Conservation (phyloP, 2,329 filamentous ascomycete species). For the Venturia aucupariae region DNA sequence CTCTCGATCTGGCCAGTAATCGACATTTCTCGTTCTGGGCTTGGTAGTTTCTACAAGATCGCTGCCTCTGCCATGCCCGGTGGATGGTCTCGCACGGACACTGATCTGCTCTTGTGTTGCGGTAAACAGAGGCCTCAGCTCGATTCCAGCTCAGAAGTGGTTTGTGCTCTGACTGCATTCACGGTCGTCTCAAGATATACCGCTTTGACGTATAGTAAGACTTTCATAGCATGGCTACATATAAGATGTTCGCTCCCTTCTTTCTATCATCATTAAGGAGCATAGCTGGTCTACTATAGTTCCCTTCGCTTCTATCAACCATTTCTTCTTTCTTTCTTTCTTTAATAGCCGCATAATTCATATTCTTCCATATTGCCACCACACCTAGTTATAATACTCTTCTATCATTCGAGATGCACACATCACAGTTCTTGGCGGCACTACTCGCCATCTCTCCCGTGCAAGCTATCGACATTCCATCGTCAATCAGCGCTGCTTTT, state of each 20-base stretch:
- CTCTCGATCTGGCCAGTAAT: neutral
- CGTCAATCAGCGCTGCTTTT: neutral
- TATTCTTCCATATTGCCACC: neutral
- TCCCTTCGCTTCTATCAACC: neutral
- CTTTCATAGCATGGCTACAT: neutral
- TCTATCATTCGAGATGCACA: neutral
- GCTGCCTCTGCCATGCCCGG: neutral
- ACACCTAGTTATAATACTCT: neutral
- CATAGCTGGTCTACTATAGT: conserved; percentile 5
- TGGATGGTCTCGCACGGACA: neutral
- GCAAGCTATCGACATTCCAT: conserved; percentile 6
- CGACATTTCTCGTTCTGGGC: neutral
- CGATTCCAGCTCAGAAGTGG: neutral
- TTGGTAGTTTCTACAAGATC: neutral
- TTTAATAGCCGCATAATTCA: neutral
- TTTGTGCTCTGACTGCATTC: neutral
- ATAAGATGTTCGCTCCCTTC: neutral
- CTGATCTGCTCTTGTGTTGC: neutral
- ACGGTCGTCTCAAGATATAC: neutral
- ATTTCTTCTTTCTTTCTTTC: neutral
- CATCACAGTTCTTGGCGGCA: neutral
- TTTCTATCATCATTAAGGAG: neutral
- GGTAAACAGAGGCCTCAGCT: neutral
- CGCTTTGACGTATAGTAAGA: neutral
- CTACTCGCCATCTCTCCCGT: neutral